Conservation (phyloP, 2,329 filamentous ascomycete species). For the Rhinocladiella mackenziei region DNA sequence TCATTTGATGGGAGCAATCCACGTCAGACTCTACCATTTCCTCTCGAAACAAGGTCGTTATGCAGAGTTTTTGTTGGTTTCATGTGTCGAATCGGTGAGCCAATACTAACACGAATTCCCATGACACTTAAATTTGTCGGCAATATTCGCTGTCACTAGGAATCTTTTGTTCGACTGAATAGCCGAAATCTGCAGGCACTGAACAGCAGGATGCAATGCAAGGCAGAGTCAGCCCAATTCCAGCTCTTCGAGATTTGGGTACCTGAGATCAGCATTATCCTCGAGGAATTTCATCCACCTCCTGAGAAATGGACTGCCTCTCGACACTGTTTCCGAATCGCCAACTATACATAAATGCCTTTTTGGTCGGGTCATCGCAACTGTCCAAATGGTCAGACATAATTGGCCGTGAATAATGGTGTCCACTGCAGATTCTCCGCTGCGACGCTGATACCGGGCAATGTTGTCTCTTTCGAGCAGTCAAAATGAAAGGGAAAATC, state of each 20-base stretch:
- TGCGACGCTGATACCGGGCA: conserved; percentile 2
- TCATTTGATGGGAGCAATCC: conserved; percentile 6
- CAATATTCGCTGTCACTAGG: neutral
- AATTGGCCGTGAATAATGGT: neutral
- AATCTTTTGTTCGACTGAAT: too few relatives aligned
- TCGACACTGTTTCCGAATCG: conserved; percentile 89
- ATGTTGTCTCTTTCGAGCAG: neutral
- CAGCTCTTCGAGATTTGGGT: conserved; percentile 63
- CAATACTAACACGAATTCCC: neutral
- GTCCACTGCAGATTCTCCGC: conserved; percentile 29
- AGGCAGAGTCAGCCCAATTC: conserved; percentile 7
- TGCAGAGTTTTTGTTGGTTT: neutral
- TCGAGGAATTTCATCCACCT: conserved; percentile 89
- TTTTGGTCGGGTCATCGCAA: conserved; percentile 94
- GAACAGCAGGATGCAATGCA: too few relatives aligned
- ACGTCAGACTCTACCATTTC: conserved; percentile 3
- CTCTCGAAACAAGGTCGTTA: neutral
- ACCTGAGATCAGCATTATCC: conserved; percentile 82
- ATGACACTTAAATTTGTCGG: conserved; percentile 1
- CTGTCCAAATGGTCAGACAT: conserved; percentile 44
- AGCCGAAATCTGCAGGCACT: too few relatives aligned
- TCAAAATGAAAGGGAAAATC: conserved; percentile 1
- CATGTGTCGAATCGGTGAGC: neutral
- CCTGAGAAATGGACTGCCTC: conserved; percentile 80
- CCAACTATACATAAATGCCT: conserved; percentile 86